Percentiles rank a stretch among this genome's conserved stretches.
Conservation (phyloP, 495 filamentous ascomycete genomes). For the Penicillium paradoxum region DNA sequence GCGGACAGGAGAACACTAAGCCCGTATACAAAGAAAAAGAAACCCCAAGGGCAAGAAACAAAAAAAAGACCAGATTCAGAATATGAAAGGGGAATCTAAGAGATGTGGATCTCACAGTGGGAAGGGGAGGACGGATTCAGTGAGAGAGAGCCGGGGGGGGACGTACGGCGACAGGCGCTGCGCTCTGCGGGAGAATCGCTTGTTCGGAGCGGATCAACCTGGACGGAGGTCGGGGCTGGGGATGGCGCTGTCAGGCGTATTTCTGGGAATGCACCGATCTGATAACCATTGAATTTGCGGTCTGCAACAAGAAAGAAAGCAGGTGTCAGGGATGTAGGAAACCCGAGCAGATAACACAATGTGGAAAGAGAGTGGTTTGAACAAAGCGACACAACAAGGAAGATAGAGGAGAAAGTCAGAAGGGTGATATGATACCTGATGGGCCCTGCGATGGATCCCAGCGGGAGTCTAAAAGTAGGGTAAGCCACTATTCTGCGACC, state of each 20-base stretch:
- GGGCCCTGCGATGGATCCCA: conserved; percentile 28
- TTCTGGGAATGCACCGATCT: conserved; percentile 36
- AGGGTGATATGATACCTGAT: conserved; percentile 16
- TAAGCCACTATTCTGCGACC: conserved; percentile 9
- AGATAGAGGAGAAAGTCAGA: not conserved
- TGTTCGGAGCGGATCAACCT: conserved; percentile 44
- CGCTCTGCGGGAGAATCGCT: conserved; percentile 39
- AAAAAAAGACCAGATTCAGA: conserved; percentile 11
- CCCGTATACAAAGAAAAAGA: conserved; percentile 5
- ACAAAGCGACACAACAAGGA: conserved; percentile 4
- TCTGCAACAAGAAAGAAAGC: conserved; percentile 6
- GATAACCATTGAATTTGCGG: conserved; percentile 11
- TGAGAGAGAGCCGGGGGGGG: conserved; percentile 27
- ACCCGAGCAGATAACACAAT: not conserved
- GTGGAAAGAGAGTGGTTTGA: conserved; percentile 6
- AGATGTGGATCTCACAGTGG: conserved; percentile 31
- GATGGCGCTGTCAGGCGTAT: conserved; percentile 38
- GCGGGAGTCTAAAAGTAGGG: conserved; percentile 25
- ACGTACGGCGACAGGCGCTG: conserved; percentile 23
- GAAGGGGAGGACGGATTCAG: conserved; percentile 19
- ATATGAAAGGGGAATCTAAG: conserved; percentile 13
- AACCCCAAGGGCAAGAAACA: conserved; percentile 9
- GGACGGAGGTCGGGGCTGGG: conserved; percentile 33
- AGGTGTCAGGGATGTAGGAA: conserved; percentile 2
- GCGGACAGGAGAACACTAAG: conserved; percentile 7